Evolutionary conservation across 768 basidiomycete genomes (phyloP).

Genomic region (Mycena latifolia): DNA sequence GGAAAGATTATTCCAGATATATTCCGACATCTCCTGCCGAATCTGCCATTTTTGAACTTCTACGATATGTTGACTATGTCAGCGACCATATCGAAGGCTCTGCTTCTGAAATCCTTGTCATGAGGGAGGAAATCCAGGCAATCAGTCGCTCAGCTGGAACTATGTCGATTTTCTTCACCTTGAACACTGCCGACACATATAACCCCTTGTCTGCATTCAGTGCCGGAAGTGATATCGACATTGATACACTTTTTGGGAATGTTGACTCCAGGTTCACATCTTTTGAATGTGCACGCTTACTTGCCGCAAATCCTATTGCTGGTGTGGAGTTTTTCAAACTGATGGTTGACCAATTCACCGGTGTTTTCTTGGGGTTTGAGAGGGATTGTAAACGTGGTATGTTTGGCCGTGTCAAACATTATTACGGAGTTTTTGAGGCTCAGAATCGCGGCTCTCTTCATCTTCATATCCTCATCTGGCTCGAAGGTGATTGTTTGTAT

Average conservation of each 20-base stretch:
- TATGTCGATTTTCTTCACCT: constrained; percentile 33
- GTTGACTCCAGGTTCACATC: constrained; percentile 22
- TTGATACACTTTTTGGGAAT: constrained; percentile 30
- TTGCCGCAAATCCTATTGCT: constrained; percentile 47
- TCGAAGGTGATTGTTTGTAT: constrained; percentile 5
- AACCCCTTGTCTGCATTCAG: constrained; percentile 33
- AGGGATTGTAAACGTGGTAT: constrained; percentile 38
- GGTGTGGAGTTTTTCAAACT: constrained; percentile 51
- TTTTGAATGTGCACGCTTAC: constrained; percentile 20
- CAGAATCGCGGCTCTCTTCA: constrained; percentile 48
- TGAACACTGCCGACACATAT: constrained; percentile 38
- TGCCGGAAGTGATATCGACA: constrained; percentile 36
- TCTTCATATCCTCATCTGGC: constrained; percentile 31
- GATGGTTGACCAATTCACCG: constrained; percentile 40
- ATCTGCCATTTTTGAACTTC: constrained; percentile 19
- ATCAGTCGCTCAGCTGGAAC: constrained; percentile 30
- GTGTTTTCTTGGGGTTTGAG: constrained; percentile 39
- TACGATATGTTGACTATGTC: constrained; percentile 37
- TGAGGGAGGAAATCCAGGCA: constrained; percentile 35
- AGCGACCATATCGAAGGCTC: constrained; percentile 37
- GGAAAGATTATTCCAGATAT: constrained; percentile 18
- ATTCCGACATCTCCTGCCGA: constrained; percentile 22
- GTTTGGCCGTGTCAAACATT: constrained; percentile 41
- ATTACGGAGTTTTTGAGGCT: constrained; percentile 45
- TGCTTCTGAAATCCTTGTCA: constrained; percentile 10